Conservation (phyloP, 2,329 filamentous ascomycete species). For the Colletotrichum camelliae region DNA sequence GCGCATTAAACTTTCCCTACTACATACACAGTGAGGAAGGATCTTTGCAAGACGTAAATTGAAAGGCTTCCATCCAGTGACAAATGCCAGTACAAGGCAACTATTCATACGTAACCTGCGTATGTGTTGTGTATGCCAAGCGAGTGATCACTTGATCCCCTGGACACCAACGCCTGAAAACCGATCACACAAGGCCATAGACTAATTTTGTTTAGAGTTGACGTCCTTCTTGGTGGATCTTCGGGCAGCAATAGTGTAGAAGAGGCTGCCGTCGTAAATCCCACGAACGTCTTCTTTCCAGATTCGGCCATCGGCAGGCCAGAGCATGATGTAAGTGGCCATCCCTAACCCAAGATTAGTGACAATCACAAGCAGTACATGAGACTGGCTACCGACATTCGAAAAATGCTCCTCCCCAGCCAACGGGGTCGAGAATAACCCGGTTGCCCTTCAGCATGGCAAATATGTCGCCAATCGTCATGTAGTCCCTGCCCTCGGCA, state of each 20-base stretch:
- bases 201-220: background rate
- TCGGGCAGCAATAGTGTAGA: slow-evolving; percentile 5
- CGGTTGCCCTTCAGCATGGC: slow-evolving; percentile 44
- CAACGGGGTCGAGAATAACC: slow-evolving; percentile 46
- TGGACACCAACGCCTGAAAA: background rate
- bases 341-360: slow-evolving; percentile 21
- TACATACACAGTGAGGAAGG: no score
- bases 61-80: background rate
- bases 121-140: background rate
- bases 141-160: background rate
- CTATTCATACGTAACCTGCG: background rate
- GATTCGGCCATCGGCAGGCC: slow-evolving; percentile 59
- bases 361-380: fast-evolving
- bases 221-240: background rate
- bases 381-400: slow-evolving; percentile 24
- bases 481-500: slow-evolving; percentile 40
- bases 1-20: no score
- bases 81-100: background rate
- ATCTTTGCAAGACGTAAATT: background rate
- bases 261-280: slow-evolving; percentile 27
- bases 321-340: slow-evolving; percentile 52
- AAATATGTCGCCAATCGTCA: slow-evolving; percentile 41
- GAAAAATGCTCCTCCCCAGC: slow-evolving; percentile 28
- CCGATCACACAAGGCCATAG: background rate
- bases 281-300: slow-evolving; percentile 56